Evolutionary conservation across 179 eudicot species (phyloP).

Genomic region (Vitellaria paradoxa): DNA sequence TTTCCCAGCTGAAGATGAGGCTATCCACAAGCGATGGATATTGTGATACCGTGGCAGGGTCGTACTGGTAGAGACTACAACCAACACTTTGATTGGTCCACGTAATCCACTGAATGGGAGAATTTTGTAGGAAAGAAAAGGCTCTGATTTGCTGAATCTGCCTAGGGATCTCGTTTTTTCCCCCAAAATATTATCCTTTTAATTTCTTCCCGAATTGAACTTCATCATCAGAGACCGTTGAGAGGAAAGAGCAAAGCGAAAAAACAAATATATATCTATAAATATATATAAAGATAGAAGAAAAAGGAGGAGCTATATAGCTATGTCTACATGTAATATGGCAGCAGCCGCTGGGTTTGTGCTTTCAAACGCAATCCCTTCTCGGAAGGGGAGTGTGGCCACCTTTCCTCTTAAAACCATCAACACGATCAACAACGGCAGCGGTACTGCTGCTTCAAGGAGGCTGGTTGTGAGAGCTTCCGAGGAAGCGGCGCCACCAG

Average conservation of each 20-base stretch:
- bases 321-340: slow-evolving; percentile 42
- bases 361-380: slow-evolving; percentile 11
- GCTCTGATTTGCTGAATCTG: background rate
- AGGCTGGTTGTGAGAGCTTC: slow-evolving; percentile 48
- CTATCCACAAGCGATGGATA: slow-evolving; percentile 6
- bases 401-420: slow-evolving; percentile 12
- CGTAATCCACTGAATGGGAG: background rate
- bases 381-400: background rate
- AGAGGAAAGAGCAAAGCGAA: background rate
- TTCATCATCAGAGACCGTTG: too few relatives aligned
- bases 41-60: slow-evolving; percentile 3
- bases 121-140: background rate
- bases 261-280: background rate
- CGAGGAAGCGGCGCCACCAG: slow-evolving; percentile 36
- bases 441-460: background rate
- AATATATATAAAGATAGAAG: background rate
- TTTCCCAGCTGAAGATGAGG: background rate
- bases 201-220: background rate
- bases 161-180: background rate
- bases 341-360: slow-evolving; percentile 30
- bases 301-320: background rate
- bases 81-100: slow-evolving; percentile 5
- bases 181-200: background rate
- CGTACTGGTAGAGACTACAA: background rate
- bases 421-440: slow-evolving; percentile 15